Evolutionary conservation across 306 rosid species (phyloP).

Genomic region (Ormosia emarginata): DNA sequence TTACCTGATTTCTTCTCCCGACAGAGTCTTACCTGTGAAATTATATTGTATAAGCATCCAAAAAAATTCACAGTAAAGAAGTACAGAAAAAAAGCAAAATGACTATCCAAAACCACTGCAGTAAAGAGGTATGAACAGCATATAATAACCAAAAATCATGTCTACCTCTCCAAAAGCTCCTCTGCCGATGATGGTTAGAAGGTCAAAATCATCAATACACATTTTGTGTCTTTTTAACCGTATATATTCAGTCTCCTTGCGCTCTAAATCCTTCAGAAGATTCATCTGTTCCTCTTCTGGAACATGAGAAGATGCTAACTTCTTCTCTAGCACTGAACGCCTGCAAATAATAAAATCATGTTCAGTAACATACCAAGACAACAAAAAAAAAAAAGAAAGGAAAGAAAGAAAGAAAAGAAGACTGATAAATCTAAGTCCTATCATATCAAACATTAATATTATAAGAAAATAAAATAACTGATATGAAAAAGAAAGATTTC

Average conservation of each 20-base stretch:
- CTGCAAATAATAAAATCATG: slow-evolving; percentile 40
- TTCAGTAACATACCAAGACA: not conserved
- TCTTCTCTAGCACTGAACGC: slow-evolving; percentile 71
- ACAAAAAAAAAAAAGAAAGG: not conserved
- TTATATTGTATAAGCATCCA: not conserved
- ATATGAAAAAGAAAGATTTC: no score
- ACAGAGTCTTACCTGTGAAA: slow-evolving; percentile 40
- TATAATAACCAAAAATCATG: not conserved
- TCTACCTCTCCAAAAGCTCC: slow-evolving; percentile 98
- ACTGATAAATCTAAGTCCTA: not conserved
- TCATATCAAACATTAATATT: not conserved
- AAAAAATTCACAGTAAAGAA: not conserved
- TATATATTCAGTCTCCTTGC: slow-evolving; percentile 75
- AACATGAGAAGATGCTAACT: slow-evolving; percentile 65
- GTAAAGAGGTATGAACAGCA: not conserved
- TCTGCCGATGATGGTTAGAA: slow-evolving; percentile 83
- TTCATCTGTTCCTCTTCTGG: slow-evolving; percentile 79
- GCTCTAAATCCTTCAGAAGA: slow-evolving; percentile 84
- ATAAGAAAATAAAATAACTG: not conserved
- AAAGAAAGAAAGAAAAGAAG: not conserved
- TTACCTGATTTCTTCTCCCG: slow-evolving; percentile 42
- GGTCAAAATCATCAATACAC: slow-evolving; percentile 86
- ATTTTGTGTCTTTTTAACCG: slow-evolving; percentile 86
- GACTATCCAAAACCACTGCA: not conserved
- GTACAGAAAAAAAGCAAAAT: not conserved